Base-by-base conservation (phyloP, 2,329 filamentous ascomycete genomes). In the Rhynchosporium agropyri region DNA sequence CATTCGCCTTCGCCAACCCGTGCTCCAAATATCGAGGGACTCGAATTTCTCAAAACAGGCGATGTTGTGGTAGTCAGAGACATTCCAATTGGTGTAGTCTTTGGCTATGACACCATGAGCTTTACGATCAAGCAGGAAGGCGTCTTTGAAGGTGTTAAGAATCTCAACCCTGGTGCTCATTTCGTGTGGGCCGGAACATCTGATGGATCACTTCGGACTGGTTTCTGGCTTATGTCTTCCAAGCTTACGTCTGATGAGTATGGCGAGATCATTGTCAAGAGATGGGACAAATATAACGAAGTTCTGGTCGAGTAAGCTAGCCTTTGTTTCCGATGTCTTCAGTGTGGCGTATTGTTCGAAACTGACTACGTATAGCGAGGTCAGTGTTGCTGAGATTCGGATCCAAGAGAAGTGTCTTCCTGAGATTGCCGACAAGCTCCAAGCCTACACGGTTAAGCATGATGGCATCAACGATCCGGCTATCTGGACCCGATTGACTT, bases 131-230 rank as follows among this genome's bases (percentile, higher is more conserved):
- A 79, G 6, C 72, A 81, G 51, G 80, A 80, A 1, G 76, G 79
- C 2, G 65, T 78, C 28, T 83, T 87, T 67, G 75, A 76, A 7
- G 85, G 85, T 26, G 77, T 88, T 62, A 79, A 79, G 28, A 78
- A 84, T 60, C 76, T 88, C 31, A 83, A 84, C 0, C 70, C 77
- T 0, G 86, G 86, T 0, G 72, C 81, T 13, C 86, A 88, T 70
- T 82, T 88, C 63, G 76, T 87, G 62, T 88, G 84, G 84, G 79
- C 82, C 33, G 78, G 84, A 2, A 78, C 83, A 28, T 77, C 79
- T 0, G 76, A 77, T 1, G 76, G 77, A 20, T 82, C 83, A 1
- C 74, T 79, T 36, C 79, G 85, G 3, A 82, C 78, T 60, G 86
- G 84, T 4, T 85, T 82, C 70, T 88, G 85, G 84, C 77, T 87